Conservation (phyloP, 495 filamentous ascomycete genomes). For the Corynascus novoguineensis region DNA sequence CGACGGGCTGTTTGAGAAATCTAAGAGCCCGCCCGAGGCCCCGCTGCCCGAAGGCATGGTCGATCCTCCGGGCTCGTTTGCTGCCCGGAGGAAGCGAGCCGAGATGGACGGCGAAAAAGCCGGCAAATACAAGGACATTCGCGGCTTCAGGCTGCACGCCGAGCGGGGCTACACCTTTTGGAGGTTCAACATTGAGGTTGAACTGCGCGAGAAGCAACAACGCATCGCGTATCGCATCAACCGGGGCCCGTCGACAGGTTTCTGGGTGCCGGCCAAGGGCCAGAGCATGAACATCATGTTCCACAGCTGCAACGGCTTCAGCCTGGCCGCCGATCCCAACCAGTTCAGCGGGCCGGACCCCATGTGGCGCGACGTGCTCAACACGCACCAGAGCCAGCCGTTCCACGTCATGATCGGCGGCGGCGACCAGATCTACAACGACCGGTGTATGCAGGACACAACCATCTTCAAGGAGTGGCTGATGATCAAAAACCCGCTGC, state of each 20-base stretch:
- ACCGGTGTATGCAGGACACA: constrained; percentile 68
- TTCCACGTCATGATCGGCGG: constrained; percentile 99
- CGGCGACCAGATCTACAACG: constrained; percentile 96
- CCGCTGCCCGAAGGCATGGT: constrained; percentile 24
- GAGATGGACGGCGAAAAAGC: constrained; percentile 64
- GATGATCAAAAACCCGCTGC: constrained; percentile 67
- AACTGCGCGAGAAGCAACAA: constrained; percentile 67
- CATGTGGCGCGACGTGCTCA: constrained; percentile 91
- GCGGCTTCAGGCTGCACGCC: constrained; percentile 74
- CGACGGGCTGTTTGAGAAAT: constrained; percentile 68
- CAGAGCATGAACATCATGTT: constrained; percentile 99
- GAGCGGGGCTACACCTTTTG: constrained; percentile 92
- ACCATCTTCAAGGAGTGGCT: constrained; percentile 75
- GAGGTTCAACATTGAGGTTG: constrained; percentile 91
- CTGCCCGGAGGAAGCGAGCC: constrained; percentile 41
- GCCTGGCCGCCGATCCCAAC: constrained; percentile 67
- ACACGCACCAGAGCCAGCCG: constrained; percentile 83
- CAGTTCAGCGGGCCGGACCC: constrained; percentile 88
- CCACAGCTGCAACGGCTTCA: constrained; percentile 95
- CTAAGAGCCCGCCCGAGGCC: constrained; percentile 37
- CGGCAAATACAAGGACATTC: constrained; percentile 70
- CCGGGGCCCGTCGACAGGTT: constrained; percentile 76
- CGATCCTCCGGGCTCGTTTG: constrained; percentile 42
- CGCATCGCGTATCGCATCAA: constrained; percentile 96
- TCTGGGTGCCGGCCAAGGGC: constrained; percentile 86